These are phyloP conservation scores for Colletotrichum caudatum DNA, from an alignment of 2,329 filamentous ascomycete species.

Conservation along the genomic window DNA sequence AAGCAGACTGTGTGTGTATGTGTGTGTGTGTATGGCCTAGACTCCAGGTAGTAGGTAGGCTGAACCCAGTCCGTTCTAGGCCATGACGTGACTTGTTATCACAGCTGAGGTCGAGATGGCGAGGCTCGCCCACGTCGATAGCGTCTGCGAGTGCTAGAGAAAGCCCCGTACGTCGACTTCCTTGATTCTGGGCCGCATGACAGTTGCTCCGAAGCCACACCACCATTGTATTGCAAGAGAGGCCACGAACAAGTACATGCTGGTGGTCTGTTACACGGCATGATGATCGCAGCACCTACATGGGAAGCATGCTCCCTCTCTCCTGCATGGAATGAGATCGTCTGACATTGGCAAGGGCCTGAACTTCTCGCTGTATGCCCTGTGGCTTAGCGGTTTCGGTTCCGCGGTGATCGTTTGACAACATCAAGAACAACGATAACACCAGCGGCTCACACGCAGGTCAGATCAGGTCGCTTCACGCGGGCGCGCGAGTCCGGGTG, in stretches of 20 bases:
- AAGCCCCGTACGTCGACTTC: conserved; percentile 17
- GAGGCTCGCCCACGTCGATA: conserved; percentile 21
- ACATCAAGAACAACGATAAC: background rate
- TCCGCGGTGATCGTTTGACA: background rate
- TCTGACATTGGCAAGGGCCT: background rate
- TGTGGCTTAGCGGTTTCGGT: background rate
- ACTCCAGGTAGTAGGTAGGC: background rate
- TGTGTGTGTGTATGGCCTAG: background rate
- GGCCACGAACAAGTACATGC: background rate
- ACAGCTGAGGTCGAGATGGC: conserved; percentile 9
- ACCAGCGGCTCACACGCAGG: background rate
- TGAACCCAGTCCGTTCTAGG: background rate
- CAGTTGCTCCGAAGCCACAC: conserved; percentile 22
- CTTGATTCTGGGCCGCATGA: conserved; percentile 37
- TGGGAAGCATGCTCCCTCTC: background rate
- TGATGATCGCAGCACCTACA: conserved; percentile 4
- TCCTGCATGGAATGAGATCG: background rate
- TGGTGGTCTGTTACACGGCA: conserved; percentile 2
- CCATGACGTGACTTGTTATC: conserved; percentile 6
- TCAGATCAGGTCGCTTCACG: no score
- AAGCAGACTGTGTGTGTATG: background rate
- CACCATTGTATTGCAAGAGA: background rate
- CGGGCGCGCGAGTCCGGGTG: background rate
- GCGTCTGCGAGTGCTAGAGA: conserved; percentile 19
- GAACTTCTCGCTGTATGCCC: conserved; percentile 11